phyloP scores from a whole-genome alignment of 306 rosid species.

The Vigna angularis region DNA sequence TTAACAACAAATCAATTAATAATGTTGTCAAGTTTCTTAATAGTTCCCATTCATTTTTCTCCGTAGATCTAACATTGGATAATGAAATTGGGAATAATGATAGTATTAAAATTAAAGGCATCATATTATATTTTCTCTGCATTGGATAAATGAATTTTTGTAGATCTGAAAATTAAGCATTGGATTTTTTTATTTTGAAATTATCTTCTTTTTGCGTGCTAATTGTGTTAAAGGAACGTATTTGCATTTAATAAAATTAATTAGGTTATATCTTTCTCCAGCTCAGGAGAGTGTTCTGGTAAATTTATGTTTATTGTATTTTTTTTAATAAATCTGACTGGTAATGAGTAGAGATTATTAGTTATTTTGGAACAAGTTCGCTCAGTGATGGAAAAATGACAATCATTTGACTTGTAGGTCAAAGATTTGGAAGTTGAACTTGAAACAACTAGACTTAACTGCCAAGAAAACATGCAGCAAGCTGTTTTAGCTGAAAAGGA shows the following conservation, averaged over 20 bases:
- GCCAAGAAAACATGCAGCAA: constrained; percentile 82
- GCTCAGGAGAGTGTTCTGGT: not conserved
- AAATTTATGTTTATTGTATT: constrained; percentile 2
- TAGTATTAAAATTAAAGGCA: not conserved
- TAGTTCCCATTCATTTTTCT: not conserved
- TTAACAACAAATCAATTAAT: not conserved
- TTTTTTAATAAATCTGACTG: not conserved
- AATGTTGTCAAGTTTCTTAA: not conserved
- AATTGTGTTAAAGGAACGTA: constrained; percentile 2
- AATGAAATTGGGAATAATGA: constrained; percentile 24
- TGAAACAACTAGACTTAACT: constrained; percentile 73
- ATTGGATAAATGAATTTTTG: not conserved
- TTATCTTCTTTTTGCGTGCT: not conserved
- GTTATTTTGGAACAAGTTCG: constrained; percentile 1
- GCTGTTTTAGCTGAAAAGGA: constrained; percentile 76
- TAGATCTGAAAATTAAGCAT: not conserved
- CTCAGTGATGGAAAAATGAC: constrained; percentile 31
- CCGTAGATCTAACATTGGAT: not conserved
- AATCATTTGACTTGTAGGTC: constrained; percentile 57
- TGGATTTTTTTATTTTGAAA: not conserved
- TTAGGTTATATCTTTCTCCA: not conserved
- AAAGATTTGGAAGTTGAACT: constrained; percentile 94
- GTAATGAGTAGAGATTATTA: constrained; percentile 16
- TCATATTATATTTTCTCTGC: not conserved
- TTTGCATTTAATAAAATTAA: not conserved